Evolutionary conservation across 345 rosid genomes (phyloP).

Genomic region (Eucalyptus cloeziana): DNA sequence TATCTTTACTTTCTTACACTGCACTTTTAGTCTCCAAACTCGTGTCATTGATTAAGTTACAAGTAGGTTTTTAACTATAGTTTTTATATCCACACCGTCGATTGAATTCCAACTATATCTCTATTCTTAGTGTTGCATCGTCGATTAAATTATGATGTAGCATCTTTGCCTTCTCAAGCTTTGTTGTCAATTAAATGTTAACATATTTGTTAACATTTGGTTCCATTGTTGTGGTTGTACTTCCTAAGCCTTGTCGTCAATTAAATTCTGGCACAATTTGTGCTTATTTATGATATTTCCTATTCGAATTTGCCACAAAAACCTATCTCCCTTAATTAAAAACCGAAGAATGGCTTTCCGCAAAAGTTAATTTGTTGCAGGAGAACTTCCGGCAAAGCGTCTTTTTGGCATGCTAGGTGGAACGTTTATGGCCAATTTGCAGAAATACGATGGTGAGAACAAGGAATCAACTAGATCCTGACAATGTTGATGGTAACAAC

Average conservation of each 20-base stretch:
- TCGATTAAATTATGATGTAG: not conserved
- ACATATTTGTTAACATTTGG: too few relatives aligned
- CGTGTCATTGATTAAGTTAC: rapidly evolving
- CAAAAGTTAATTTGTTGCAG: rapidly evolving
- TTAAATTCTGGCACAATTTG: too few relatives aligned
- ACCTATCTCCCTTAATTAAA: not conserved
- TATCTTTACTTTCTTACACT: too few relatives aligned
- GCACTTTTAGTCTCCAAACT: not conserved
- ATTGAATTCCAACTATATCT: not conserved
- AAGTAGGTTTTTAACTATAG: not conserved
- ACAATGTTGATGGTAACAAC: not conserved
- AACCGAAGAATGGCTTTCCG: rapidly evolving
- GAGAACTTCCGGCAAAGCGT: rapidly evolving
- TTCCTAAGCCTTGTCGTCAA: not conserved
- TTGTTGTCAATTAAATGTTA: too few relatives aligned
- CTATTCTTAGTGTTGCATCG: too few relatives aligned
- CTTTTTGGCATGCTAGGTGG: not conserved
- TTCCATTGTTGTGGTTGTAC: not conserved
- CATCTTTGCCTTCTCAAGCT: not conserved
- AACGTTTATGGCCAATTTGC: not conserved
- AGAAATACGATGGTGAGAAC: rapidly evolving
- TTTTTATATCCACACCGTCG: rapidly evolving
- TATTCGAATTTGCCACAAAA: not conserved
- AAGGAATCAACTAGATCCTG: not conserved
- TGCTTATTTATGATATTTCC: not conserved